Conservation (phyloP, 2,329 filamentous ascomycete species). For the Penicillium frequentans region DNA sequence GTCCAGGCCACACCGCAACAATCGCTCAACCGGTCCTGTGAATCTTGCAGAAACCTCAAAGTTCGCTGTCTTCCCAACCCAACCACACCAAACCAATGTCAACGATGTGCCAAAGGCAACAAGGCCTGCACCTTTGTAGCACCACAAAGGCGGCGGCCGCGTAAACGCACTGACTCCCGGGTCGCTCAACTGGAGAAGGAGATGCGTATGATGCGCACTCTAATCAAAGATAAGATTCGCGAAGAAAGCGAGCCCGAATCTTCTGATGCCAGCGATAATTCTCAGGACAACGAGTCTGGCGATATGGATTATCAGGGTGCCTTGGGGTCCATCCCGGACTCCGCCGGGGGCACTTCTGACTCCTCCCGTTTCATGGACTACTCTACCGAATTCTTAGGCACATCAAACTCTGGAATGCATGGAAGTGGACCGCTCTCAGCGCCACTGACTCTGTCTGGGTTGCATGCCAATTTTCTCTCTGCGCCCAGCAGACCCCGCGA, state of each 20-base stretch:
- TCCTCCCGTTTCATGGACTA: conserved; percentile 24
- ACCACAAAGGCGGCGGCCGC: conserved; percentile 36
- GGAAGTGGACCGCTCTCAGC: conserved; percentile 20
- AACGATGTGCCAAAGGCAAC: conserved; percentile 37
- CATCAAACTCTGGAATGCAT: conserved; percentile 19
- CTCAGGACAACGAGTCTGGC: conserved; percentile 23
- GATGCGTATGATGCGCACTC: conserved; percentile 39
- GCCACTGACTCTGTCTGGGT: conserved; percentile 20
- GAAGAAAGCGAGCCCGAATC: conserved; percentile 29
- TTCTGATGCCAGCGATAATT: conserved; percentile 27
- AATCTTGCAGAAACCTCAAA: conserved; percentile 38
- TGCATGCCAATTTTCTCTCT: conserved; percentile 17
- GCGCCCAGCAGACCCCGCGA: conserved; percentile 14
- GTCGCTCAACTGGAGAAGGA: conserved; percentile 39
- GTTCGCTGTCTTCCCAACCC: conserved; percentile 37
- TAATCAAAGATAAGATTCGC: conserved; percentile 32
- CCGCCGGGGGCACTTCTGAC: conserved; percentile 20
- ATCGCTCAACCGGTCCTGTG: conserved; percentile 38
- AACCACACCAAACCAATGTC: conserved; percentile 33
- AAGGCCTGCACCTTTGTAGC: conserved; percentile 37
- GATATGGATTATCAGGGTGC: conserved; percentile 21
- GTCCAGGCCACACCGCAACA: conserved; percentile 23
- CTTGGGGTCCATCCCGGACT: conserved; percentile 21
- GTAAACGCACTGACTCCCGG: conserved; percentile 38
- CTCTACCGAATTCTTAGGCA: conserved; percentile 24